A percentile compares a stretch with the other conserved stretches of the same genome.
Evolutionary conservation across 148 eudicot genomes (phyloP).

Genomic region (Spergularia marina): DNA sequence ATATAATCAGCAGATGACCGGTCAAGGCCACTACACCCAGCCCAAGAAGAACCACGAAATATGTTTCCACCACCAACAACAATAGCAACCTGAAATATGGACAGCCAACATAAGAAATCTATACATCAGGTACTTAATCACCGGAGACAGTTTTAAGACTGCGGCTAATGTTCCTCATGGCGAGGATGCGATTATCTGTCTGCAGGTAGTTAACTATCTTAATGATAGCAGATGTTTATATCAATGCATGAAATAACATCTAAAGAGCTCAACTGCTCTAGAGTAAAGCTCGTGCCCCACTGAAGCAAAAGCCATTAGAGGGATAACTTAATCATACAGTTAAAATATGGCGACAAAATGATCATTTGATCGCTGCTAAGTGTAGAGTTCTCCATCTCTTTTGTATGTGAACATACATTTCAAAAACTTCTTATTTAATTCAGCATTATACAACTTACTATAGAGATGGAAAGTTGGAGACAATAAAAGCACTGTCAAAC

Average conservation of each 20-base stretch:
- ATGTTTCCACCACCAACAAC: conserved; percentile 96
- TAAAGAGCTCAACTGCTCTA: conserved; percentile 4
- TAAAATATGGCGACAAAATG: neutral
- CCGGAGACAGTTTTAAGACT: neutral
- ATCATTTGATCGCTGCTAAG: neutral
- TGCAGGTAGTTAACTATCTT: neutral
- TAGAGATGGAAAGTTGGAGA: neutral
- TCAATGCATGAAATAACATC: neutral
- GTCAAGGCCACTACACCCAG: conserved; percentile 85
- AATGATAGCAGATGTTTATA: neutral
- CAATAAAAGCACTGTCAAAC: neutral
- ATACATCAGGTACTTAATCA: neutral
- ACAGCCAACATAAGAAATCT: conserved; percentile 5
- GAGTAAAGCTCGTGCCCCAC: neutral
- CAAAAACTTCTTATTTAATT: neutral
- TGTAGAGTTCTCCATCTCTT: neutral
- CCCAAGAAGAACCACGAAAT: conserved; percentile 89
- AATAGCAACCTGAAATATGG: conserved; percentile 67
- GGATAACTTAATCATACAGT: neutral
- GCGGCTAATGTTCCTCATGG: neutral
- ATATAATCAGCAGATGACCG: conserved; percentile 97
- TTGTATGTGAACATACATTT: neutral
- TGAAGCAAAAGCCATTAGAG: neutral
- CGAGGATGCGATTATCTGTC: neutral
- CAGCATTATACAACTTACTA: neutral